Percentiles rank a stretch among this genome's conserved stretches.
Conservation (phyloP, 2,329 filamentous ascomycete species). For the Sporothrix luriei region DNA sequence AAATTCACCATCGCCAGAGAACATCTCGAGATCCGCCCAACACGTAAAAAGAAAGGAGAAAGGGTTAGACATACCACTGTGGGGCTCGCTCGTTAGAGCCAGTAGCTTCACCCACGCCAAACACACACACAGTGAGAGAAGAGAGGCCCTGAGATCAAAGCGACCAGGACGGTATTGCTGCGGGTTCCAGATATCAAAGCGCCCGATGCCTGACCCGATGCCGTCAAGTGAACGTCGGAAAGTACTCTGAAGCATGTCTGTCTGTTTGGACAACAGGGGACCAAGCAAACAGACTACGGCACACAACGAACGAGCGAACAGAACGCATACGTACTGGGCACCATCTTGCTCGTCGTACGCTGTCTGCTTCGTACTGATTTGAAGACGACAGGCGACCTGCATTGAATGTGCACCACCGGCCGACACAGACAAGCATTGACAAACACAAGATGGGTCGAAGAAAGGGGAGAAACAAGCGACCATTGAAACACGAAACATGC, state of each 20-base stretch:
- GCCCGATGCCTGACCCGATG: not conserved
- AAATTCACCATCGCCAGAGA: not conserved
- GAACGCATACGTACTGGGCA: slow-evolving; percentile 2
- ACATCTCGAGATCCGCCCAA: slow-evolving; percentile 2
- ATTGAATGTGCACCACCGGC: slow-evolving; percentile 4
- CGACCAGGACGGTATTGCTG: not conserved
- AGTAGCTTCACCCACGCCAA: slow-evolving; percentile 2
- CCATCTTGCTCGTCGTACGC: too few relatives aligned
- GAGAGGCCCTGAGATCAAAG: not conserved
- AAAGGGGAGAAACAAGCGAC: not conserved
- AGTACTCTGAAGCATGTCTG: slow-evolving; percentile 10
- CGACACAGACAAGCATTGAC: not conserved
- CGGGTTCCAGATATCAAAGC: not conserved
- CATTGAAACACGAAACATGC: not conserved
- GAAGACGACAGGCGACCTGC: slow-evolving; percentile 19
- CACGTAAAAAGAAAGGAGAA: not conserved
- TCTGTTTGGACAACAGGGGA: not conserved
- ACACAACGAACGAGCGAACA: not conserved
- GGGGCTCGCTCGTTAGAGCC: not conserved
- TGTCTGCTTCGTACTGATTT: too few relatives aligned
- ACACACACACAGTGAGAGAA: not conserved
- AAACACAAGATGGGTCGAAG: slow-evolving; percentile 3
- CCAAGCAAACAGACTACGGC: slow-evolving; percentile 18
- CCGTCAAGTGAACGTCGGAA: not conserved
- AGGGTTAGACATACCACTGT: slow-evolving; percentile 11